phyloP scores from a whole-genome alignment of 768 basidiomycete species.

The Leucocoprinus birnbaumii region DNA sequence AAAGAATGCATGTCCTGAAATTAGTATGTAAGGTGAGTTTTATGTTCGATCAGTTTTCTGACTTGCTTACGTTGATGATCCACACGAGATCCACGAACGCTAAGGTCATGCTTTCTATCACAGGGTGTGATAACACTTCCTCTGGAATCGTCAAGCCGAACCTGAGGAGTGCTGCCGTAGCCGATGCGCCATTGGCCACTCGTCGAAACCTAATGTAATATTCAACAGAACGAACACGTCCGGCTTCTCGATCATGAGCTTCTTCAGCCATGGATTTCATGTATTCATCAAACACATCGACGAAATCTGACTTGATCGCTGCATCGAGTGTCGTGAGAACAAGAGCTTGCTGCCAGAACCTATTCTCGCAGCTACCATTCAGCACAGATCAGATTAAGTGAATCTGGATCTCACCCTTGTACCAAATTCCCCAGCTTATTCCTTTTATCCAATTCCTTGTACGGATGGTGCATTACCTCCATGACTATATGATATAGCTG shows the following conservation, averaged over 20 bases:
- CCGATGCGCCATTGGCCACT: slow-evolving; percentile 15
- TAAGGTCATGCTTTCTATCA: slow-evolving; percentile 12
- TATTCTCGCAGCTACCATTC: background rate
- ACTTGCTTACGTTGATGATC: slow-evolving; percentile 18
- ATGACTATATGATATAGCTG: slow-evolving; percentile 16
- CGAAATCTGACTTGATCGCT: slow-evolving; percentile 13
- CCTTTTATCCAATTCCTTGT: slow-evolving; percentile 15
- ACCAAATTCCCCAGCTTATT: slow-evolving; percentile 13
- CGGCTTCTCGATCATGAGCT: slow-evolving; percentile 13
- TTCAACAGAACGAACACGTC: slow-evolving; percentile 10
- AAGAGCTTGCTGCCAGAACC: slow-evolving; percentile 17
- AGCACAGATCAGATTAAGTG: background rate
- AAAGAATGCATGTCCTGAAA: slow-evolving; percentile 21
- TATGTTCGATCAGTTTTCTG: background rate
- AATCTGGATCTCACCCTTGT: background rate
- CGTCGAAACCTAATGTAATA: slow-evolving; percentile 18
- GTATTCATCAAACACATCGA: slow-evolving; percentile 15
- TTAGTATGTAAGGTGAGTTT: background rate
- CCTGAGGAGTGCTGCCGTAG: slow-evolving; percentile 15
- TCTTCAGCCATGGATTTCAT: slow-evolving; percentile 17
- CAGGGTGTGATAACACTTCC: slow-evolving; percentile 18
- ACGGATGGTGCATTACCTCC: slow-evolving; percentile 19
- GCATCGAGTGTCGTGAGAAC: slow-evolving; percentile 9
- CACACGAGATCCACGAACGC: slow-evolving; percentile 15
- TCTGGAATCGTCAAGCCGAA: slow-evolving; percentile 21